Conservation (phyloP, 2,329 filamentous ascomycete genomes). For the Colletotrichum lindemuthianum region DNA sequence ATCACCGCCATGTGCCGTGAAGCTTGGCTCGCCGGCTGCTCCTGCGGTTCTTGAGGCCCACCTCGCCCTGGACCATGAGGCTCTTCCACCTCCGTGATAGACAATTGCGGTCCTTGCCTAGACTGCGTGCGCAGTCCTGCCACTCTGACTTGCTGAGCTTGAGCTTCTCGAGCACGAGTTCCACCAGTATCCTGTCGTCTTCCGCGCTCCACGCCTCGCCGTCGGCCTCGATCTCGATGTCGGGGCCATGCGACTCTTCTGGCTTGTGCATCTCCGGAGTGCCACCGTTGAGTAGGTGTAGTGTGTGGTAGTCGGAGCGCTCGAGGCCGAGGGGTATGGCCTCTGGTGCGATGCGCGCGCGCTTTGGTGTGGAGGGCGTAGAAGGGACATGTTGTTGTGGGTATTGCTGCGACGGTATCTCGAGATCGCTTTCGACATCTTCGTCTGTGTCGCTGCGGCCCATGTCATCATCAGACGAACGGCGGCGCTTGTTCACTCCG, state of each 20-base stretch:
- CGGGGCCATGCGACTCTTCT: conserved; percentile 42
- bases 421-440: conserved; percentile 49
- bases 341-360: conserved; percentile 68
- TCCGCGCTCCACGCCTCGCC: conserved; percentile 68
- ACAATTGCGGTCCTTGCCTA: conserved; percentile 68
- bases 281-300: conserved; percentile 50
- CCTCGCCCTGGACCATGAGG: conserved; percentile 66
- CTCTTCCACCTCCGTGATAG: conserved; percentile 71
- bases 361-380: conserved; percentile 66
- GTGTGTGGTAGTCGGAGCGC: conserved; percentile 65
- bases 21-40: conserved; percentile 56
- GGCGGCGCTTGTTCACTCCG: conserved; percentile 64
- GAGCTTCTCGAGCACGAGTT: conserved; percentile 74
- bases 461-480: conserved; percentile 57
- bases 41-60: conserved; percentile 64
- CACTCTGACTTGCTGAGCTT: conserved; percentile 72
- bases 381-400: conserved; percentile 39
- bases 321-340: conserved; percentile 69
- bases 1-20: conserved; percentile 66
- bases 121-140: conserved; percentile 72
- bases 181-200: conserved; percentile 73
- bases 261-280: conserved; percentile 40
- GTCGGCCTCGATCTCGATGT: conserved; percentile 56
- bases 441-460: conserved; percentile 50
- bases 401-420: conserved; percentile 41